Evolutionary conservation across 371 early-diverging fungal species (phyloP), one percentile per base, ranked within the genome.

Genomic region (Mucor sp.): DNA sequence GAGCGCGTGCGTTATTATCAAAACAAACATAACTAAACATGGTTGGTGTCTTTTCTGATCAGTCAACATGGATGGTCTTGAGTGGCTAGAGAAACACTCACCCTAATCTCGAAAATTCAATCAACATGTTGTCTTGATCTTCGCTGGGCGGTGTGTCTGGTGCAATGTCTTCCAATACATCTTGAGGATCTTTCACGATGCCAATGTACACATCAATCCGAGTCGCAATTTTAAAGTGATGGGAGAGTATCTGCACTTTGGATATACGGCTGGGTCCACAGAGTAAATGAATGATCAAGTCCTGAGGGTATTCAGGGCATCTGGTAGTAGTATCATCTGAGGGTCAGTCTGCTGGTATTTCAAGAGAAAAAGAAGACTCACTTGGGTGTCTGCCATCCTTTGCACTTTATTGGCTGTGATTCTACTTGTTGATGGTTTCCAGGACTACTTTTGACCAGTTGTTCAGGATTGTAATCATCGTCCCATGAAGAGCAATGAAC

Each of bases 221-320:
- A n/a, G 90, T 88, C 5, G 94, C 85, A 61, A 94, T 91, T 76
- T 91, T 94, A 81, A 87, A 94, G 70, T 94, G 94, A 74, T 94
- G 94, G 17, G 87, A 86, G 27, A 93, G 75, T 25, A 92, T 71
- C 69, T 93, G 91, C 43, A 93, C 81, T 77, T 91, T 90, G 28
- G 85, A 77, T 19, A 93, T 81, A 58, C 87, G 84, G 28, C 87
- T 86, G 37, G 78, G 71, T 9, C 91, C 91, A 55, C 85, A 77
- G 3, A 81, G 61, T 39, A 91, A 76, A 55, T 82, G 85, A 30
- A 93, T 71, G 56, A 91, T 86, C 7, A 93, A 71, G 58, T 83
- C 85, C 72, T 93, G 93, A 7, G 93, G 93, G 65, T 85, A 93
- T 44, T 75, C 71, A 61, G 92, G 89, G 71, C 89, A 90, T 65